Percentiles rank a stretch among this genome's conserved stretches.
phyloP scores from a whole-genome alignment of 768 basidiomycete genomes.

The Rickenella mellea region DNA sequence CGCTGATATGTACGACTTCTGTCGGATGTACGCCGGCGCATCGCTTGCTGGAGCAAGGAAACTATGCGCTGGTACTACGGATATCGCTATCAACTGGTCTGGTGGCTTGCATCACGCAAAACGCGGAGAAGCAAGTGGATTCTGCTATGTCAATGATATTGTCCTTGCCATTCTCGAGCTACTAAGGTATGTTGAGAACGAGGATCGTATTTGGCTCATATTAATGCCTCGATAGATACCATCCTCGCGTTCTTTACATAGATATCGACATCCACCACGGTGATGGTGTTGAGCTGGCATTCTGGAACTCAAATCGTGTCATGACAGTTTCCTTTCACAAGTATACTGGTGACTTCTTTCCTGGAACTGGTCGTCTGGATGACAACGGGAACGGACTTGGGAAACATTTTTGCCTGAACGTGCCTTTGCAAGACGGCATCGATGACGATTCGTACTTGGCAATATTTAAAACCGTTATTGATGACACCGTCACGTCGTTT shows the following conservation, averaged over 20 bases:
- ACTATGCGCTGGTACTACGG: slow-evolving; percentile 73
- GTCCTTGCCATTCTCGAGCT: slow-evolving; percentile 91
- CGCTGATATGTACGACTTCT: slow-evolving; percentile 89
- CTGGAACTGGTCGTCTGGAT: slow-evolving; percentile 91
- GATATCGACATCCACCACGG: slow-evolving; percentile 99
- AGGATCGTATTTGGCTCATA: background rate
- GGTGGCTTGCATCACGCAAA: slow-evolving; percentile 98
- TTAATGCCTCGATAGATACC: slow-evolving; percentile 45
- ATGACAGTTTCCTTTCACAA: slow-evolving; percentile 99
- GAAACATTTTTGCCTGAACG: slow-evolving; percentile 92
- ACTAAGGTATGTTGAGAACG: slow-evolving; percentile 48
- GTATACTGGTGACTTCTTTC: slow-evolving; percentile 97
- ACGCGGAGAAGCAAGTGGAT: slow-evolving; percentile 94
- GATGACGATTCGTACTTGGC: slow-evolving; percentile 96
- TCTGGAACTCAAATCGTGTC: slow-evolving; percentile 96
- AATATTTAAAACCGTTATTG: slow-evolving; percentile 93
- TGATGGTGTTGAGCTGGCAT: slow-evolving; percentile 95
- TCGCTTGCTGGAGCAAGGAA: slow-evolving; percentile 88
- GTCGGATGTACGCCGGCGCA: slow-evolving; percentile 86
- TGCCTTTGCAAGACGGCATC: slow-evolving; percentile 91
- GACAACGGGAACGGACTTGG: slow-evolving; percentile 84
- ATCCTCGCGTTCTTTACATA: slow-evolving; percentile 92
- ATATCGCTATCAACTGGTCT: slow-evolving; percentile 99
- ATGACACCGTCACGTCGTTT: slow-evolving; percentile 85
- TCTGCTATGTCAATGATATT: slow-evolving; percentile 97